Evolutionary conservation across 176 grass and related monocot species (phyloP), one percentile per base, ranked within the genome.

Genomic region (Chrysopogon serrulatus): DNA sequence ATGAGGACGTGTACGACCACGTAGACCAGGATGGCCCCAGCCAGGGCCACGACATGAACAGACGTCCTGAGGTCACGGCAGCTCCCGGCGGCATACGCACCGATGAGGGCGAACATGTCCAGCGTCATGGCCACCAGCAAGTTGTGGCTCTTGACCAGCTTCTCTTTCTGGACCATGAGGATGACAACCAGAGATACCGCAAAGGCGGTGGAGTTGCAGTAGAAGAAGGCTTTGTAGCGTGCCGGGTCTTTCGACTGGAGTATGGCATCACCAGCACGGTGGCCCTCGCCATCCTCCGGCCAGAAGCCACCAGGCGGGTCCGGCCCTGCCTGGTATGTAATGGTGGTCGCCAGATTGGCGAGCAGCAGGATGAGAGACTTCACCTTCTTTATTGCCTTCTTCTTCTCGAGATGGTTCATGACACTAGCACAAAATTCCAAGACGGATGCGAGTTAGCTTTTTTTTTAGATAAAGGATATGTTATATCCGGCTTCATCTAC

Each of bases 291-390:
- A 3, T 74, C 43, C 7, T 43, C 74, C 59, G 68, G 71, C 88
- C 78, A 86, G 13, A 90, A 35, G 23, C 88, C 53, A 0, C 88
- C 88, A 7, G 88, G 88, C 2, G 78, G 71, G 45, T 86, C 53
- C 1, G 86, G 30, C 10, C 88, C 83, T 0, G 83, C 71, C 51
- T 86, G 77, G 64, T 90, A 90, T 13, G 88, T 82, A n/a, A 81
- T 36, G 31, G 79, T 74, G 15, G 79, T 73, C 27, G 73, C 78
- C 1, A 88, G 62, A 68, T 68, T 75, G 17, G 86, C 79, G 0
- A 88, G 79, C 5, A 88, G 37, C 72, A 83, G 64, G 3, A 74
- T n/a, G 14, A 45, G 43, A 8, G 39, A 18, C 41, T n/a, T 42
- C 24, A 42, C 37, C 42, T 73, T 73, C 6, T 73, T 17, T 14